phyloP scores from a whole-genome alignment of 2,329 filamentous ascomycete genomes.

The Arthrinium puccinioides region DNA sequence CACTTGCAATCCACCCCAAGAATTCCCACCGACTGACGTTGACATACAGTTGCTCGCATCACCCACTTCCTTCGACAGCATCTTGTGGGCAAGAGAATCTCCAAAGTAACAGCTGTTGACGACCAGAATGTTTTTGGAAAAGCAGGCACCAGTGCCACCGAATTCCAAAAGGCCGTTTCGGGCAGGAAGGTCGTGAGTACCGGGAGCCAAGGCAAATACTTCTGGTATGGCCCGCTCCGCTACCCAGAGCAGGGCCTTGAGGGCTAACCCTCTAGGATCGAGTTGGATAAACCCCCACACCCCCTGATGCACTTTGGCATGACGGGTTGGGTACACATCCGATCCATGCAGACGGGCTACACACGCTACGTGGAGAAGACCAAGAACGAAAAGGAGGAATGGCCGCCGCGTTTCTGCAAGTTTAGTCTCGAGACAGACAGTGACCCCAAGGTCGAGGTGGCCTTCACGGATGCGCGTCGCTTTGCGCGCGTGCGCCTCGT shows the following conservation, averaged over 20 bases:
- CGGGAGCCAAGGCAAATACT: conserved; percentile 92
- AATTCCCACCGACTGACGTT: background rate
- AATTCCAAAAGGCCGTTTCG: conserved; percentile 65
- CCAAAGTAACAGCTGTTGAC: conserved; percentile 62
- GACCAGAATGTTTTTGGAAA: conserved; percentile 88
- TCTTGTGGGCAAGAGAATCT: conserved; percentile 77
- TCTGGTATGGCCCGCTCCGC: conserved; percentile 47
- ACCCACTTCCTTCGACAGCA: conserved; percentile 79
- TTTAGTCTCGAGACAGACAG: conserved; percentile 65
- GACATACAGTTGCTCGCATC: conserved; percentile 63
- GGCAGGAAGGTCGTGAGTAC: conserved; percentile 66
- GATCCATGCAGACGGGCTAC: conserved; percentile 68
- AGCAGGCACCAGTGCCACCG: conserved; percentile 69
- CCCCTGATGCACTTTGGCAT: conserved; percentile 83
- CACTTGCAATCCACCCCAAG: background rate
- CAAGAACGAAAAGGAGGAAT: conserved; percentile 53
- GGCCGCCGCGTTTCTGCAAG: conserved; percentile 90
- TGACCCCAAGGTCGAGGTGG: conserved; percentile 49
- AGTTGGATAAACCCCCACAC: conserved; percentile 73
- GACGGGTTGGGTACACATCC: conserved; percentile 84
- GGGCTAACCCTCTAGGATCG: conserved; percentile 28
- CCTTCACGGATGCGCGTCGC: conserved; percentile 78
- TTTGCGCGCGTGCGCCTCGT: conserved; percentile 76
- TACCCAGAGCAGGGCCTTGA: background rate
- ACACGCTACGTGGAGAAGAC: conserved; percentile 74